Evolutionary conservation across 768 basidiomycete species (phyloP).

Genomic region (Pleurotus cornucopiae): DNA sequence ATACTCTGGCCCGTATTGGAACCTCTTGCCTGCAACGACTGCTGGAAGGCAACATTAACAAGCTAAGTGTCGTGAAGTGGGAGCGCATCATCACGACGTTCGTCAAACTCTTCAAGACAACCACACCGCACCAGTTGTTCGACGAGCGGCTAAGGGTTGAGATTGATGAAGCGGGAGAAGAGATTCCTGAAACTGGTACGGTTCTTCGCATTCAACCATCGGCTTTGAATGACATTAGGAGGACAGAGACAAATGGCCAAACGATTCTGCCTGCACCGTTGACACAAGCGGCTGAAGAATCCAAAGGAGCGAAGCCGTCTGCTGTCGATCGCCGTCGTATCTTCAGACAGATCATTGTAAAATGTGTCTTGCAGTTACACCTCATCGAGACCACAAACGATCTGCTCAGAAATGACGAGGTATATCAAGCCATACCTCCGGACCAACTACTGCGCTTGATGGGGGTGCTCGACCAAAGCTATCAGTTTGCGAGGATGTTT

Average conservation of each 20-base stretch:
- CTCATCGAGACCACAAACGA: conserved; percentile 98
- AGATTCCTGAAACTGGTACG: conserved; percentile 46
- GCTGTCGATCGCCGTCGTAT: conserved; percentile 72
- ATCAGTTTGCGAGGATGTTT: conserved; percentile 95
- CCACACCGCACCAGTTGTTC: conserved; percentile 95
- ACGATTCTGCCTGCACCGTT: conserved; percentile 86
- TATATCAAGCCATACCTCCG: conserved; percentile 92
- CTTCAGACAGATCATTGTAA: conserved; percentile 99
- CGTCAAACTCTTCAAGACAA: conserved; percentile 94
- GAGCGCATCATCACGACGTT: conserved; percentile 90
- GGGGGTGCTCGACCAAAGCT: conserved; percentile 94
- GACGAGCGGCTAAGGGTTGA: conserved; percentile 88
- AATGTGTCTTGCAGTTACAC: conserved; percentile 95
- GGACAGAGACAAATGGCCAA: conserved; percentile 56
- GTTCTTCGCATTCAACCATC: neutral
- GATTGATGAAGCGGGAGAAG: conserved; percentile 56
- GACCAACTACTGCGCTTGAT: conserved; percentile 90
- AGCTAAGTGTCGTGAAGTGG: conserved; percentile 83
- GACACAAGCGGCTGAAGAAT: conserved; percentile 63
- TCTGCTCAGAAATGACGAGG: conserved; percentile 84
- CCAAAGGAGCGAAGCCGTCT: conserved; percentile 48
- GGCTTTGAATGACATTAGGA: conserved; percentile 2
- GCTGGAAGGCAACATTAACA: conserved; percentile 86
- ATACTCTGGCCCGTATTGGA: conserved; percentile 94
- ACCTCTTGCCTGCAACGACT: conserved; percentile 97